phyloP scores from a whole-genome alignment of 352 stramenopile genomes.

The Elongisporangium anandrum region DNA sequence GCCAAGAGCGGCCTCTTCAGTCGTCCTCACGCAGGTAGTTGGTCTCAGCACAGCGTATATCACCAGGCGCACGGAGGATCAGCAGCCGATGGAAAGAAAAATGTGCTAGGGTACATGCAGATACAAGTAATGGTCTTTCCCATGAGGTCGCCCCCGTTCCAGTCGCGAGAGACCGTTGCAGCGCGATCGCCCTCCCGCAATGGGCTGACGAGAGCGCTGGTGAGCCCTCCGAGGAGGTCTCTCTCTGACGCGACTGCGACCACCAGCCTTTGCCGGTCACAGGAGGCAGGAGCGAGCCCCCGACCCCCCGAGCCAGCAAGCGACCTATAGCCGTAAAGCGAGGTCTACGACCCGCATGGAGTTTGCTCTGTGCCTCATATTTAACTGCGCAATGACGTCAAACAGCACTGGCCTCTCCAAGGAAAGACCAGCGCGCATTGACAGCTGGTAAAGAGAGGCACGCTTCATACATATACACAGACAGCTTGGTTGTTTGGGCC shows the following conservation, averaged over 20 bases:
- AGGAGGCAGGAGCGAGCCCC: slow-evolving; percentile 10
- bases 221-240: slow-evolving; percentile 22
- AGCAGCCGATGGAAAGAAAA: slow-evolving; percentile 69
- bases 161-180: slow-evolving; percentile 37
- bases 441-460: slow-evolving; percentile 71
- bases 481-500: no score
- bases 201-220: slow-evolving; percentile 30
- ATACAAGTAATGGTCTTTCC: slow-evolving; percentile 15
- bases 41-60: slow-evolving; percentile 85
- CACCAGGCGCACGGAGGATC: slow-evolving; percentile 38
- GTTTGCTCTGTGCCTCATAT: slow-evolving; percentile 59
- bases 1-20: slow-evolving; percentile 5
- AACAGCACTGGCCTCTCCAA: slow-evolving; percentile 14
- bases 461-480: slow-evolving; percentile 3
- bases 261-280: slow-evolving; percentile 4
- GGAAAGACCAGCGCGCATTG: slow-evolving; percentile 24
- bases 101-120: slow-evolving; percentile 24
- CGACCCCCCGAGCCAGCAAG: slow-evolving; percentile 17
- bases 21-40: slow-evolving; percentile 36
- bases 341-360: slow-evolving; percentile 16
- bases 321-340: slow-evolving; percentile 20
- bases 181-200: slow-evolving; percentile 30
- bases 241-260: slow-evolving; percentile 16
- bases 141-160: slow-evolving; percentile 29
- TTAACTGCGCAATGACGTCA: slow-evolving; percentile 66